Conservation (phyloP, 2,329 filamentous ascomycete genomes). For the Xylaria multiplex region DNA sequence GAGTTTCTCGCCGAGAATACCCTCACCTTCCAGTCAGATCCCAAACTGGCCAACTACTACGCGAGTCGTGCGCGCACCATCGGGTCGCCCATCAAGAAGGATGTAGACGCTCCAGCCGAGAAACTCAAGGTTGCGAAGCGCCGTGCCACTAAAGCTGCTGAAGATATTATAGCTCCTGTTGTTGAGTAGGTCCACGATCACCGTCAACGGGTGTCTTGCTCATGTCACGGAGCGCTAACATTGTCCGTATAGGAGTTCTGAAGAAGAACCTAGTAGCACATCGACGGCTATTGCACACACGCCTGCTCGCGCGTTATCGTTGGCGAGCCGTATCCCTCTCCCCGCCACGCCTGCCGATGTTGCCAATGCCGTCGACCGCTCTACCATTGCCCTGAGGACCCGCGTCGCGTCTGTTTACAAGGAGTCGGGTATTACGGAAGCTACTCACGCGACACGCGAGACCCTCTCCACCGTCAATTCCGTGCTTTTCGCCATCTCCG, state of each 20-base stretch:
- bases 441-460: slow-evolving; percentile 73
- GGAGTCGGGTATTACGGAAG: slow-evolving; percentile 73
- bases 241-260: slow-evolving; percentile 58
- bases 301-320: slow-evolving; percentile 62
- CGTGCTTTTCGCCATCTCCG: slow-evolving; percentile 73
- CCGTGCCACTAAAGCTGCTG: slow-evolving; percentile 54
- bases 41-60: slow-evolving; percentile 80
- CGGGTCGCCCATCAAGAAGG: slow-evolving; percentile 61
- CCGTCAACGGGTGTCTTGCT: background rate
- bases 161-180: slow-evolving; percentile 78
- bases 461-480: slow-evolving; percentile 76
- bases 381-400: slow-evolving; percentile 71
- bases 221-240: slow-evolving; percentile 57
- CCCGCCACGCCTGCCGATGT: slow-evolving; percentile 84
- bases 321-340: slow-evolving; percentile 72
- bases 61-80: slow-evolving; percentile 68
- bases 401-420: slow-evolving; percentile 72
- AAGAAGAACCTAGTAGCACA: slow-evolving; percentile 50
- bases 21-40: slow-evolving; percentile 69
- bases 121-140: slow-evolving; percentile 44
- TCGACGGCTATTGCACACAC: slow-evolving; percentile 61
- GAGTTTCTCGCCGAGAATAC: slow-evolving; percentile 76
- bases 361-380: slow-evolving; percentile 78
- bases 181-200: slow-evolving; percentile 69
- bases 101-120: slow-evolving; percentile 42